These are phyloP conservation scores for Lantana camara DNA, from an alignment of 257 asterid genomes.

Conservation along the genomic window DNA sequence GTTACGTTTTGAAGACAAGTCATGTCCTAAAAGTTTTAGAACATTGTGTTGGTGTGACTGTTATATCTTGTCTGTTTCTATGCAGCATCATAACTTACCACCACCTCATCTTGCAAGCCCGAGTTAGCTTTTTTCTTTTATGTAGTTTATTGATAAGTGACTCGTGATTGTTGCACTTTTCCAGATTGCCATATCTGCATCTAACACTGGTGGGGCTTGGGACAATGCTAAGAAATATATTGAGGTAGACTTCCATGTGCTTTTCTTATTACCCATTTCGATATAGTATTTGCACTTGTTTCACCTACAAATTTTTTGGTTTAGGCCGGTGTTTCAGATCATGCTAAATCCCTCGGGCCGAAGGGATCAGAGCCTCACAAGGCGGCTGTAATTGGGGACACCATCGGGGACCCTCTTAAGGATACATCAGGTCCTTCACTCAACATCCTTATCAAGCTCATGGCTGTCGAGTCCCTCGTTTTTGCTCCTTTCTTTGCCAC, in stretches of 20 bases:
- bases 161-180: too few species aligned
- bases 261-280: too few species aligned
- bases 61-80: too few species aligned
- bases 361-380: slow-evolving; percentile 79
- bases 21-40: too few species aligned
- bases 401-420: slow-evolving; percentile 67
- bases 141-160: too few species aligned
- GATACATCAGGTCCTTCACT: slow-evolving; percentile 75
- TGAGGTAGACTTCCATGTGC: slow-evolving; percentile 46
- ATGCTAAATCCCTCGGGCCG: slow-evolving; percentile 63
- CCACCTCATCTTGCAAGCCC: too few species aligned
- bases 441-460: slow-evolving; percentile 69
- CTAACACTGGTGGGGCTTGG: slow-evolving; percentile 76
- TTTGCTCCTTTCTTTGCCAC: slow-evolving; percentile 77
- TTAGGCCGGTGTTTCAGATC: slow-evolving; percentile 67
- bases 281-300: too few species aligned
- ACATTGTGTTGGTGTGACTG: too few species aligned
- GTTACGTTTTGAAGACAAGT: too few species aligned
- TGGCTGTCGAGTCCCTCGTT: slow-evolving; percentile 76
- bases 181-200: slow-evolving; percentile 60
- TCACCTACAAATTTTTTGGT: neutral
- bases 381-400: slow-evolving; percentile 82
- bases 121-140: too few species aligned
- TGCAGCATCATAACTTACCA: too few species aligned
- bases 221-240: slow-evolving; percentile 76